Percentiles rank a stretch among this genome's conserved stretches.
These are phyloP conservation scores for Dryas drummondii DNA, from an alignment of 306 rosid species.

Conservation along the genomic window DNA sequence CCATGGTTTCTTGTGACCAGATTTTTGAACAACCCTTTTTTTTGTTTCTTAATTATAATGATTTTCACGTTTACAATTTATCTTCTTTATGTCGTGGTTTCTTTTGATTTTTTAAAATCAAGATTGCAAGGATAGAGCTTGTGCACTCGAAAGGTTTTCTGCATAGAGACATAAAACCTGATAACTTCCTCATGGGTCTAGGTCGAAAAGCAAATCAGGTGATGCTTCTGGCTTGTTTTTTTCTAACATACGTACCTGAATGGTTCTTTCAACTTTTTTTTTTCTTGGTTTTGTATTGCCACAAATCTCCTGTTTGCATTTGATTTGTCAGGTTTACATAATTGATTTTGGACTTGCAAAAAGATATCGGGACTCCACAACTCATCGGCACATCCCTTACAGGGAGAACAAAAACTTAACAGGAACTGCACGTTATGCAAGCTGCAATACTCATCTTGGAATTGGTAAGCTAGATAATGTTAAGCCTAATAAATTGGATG, in stretches of 20 bases:
- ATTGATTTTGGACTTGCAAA: slow-evolving; percentile 96
- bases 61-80: not conserved
- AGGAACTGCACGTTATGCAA: slow-evolving; percentile 96
- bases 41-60: not conserved
- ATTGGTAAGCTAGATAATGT: slow-evolving; percentile 59
- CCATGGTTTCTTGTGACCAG: slow-evolving; percentile 9
- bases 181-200: slow-evolving; percentile 98
- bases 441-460: slow-evolving; percentile 98
- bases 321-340: slow-evolving; percentile 63
- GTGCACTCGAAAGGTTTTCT: slow-evolving; percentile 93
- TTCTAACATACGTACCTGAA: not conserved
- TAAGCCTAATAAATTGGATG: slow-evolving; percentile 4
- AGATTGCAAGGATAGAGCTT: slow-evolving; percentile 89
- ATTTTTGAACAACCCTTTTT: not conserved
- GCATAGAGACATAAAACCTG: slow-evolving; percentile 94
- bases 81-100: not conserved
- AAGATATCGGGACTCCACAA: slow-evolving; percentile 76
- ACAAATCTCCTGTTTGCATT: slow-evolving; percentile 10
- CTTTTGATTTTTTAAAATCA: not conserved
- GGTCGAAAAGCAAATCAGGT: slow-evolving; percentile 99
- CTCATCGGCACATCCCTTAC: slow-evolving; percentile 91
- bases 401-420: slow-evolving; percentile 93
- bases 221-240: slow-evolving; percentile 15
- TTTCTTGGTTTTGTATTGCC: slow-evolving; percentile 4
- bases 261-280: slow-evolving; percentile 8